These are phyloP conservation scores for Hippophae tibetana DNA, from an alignment of 306 rosid species.

Conservation along the genomic window DNA sequence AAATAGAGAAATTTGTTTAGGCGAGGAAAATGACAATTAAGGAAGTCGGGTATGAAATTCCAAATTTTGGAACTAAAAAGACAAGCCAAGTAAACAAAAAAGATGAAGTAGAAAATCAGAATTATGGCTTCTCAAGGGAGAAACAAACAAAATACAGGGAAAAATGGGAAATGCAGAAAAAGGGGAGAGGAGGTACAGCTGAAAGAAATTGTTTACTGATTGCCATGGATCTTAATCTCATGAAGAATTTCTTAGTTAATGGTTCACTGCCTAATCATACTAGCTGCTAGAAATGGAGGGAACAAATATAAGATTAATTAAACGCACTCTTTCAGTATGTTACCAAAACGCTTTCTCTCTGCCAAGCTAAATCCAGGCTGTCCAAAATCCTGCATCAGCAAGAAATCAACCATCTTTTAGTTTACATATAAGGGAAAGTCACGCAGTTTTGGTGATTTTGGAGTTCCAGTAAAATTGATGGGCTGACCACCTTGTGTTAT, in stretches of 20 bases:
- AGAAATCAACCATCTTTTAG: slow-evolving; percentile 17
- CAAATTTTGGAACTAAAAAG: no score
- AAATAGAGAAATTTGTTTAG: neutral
- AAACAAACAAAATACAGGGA: neutral
- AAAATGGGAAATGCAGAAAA: neutral
- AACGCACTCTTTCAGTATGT: slow-evolving; percentile 74
- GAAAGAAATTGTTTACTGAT: neutral
- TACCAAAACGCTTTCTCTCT: slow-evolving; percentile 77
- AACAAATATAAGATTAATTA: slow-evolving; percentile 9
- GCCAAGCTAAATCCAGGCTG: slow-evolving; percentile 93
- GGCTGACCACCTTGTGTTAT: neutral
- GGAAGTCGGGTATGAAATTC: neutral
- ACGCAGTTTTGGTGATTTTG: neutral
- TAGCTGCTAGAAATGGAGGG: slow-evolving; percentile 6
- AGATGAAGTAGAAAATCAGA: neutral
- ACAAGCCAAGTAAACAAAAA: neutral
- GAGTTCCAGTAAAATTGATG: neutral
- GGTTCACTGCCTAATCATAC: slow-evolving; percentile 1
- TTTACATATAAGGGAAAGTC: neutral
- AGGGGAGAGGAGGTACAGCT: neutral
- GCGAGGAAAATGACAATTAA: neutral
- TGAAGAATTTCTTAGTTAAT: slow-evolving; percentile 1
- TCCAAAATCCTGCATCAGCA: slow-evolving; percentile 68
- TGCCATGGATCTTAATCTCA: no score
- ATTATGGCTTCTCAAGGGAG: no score